A percentile compares a stretch with the other conserved stretches of the same genome.
Conservation (phyloP, 2,329 filamentous ascomycete genomes). For the Apiospora rasikravindrae region DNA sequence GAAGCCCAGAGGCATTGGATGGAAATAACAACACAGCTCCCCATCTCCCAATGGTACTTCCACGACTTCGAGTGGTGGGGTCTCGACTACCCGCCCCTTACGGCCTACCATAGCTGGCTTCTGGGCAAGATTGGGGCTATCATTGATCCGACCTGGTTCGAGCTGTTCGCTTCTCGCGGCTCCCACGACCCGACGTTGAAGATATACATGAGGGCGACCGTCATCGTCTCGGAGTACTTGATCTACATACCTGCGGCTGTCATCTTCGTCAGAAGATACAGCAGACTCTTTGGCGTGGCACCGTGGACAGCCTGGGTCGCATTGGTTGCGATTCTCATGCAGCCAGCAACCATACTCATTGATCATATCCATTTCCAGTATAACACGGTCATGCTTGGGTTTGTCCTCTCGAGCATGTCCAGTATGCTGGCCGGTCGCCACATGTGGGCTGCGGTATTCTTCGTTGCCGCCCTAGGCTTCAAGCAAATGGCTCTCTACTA, state of each 20-base stretch:
- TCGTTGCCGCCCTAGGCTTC: slow-evolving; percentile 91
- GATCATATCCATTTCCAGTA: slow-evolving; percentile 91
- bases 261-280: slow-evolving; percentile 83
- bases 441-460: slow-evolving; percentile 91
- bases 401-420: slow-evolving; percentile 85
- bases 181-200: slow-evolving; percentile 81
- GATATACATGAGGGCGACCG: slow-evolving; percentile 94
- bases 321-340: slow-evolving; percentile 88
- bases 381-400: slow-evolving; percentile 97
- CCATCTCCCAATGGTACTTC: slow-evolving; percentile 96
- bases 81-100: slow-evolving; percentile 94
- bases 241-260: slow-evolving; percentile 85
- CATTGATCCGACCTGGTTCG: slow-evolving; percentile 87
- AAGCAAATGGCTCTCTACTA: slow-evolving; percentile 99
- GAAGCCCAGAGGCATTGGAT: slow-evolving; percentile 99
- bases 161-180: slow-evolving; percentile 80
- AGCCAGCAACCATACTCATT: slow-evolving; percentile 87
- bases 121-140: slow-evolving; percentile 81
- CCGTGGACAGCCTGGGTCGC: slow-evolving; percentile 85
- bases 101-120: slow-evolving; percentile 98
- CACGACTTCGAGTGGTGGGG: slow-evolving; percentile 98
- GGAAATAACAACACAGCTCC: slow-evolving; percentile 90
- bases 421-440: slow-evolving; percentile 84
- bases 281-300: slow-evolving; percentile 76
- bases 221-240: slow-evolving; percentile 88